Percentiles rank a stretch among this genome's conserved stretches.
Evolutionary conservation across 139 green algal genomes (phyloP).

Genomic region (Chlorella sp.): DNA sequence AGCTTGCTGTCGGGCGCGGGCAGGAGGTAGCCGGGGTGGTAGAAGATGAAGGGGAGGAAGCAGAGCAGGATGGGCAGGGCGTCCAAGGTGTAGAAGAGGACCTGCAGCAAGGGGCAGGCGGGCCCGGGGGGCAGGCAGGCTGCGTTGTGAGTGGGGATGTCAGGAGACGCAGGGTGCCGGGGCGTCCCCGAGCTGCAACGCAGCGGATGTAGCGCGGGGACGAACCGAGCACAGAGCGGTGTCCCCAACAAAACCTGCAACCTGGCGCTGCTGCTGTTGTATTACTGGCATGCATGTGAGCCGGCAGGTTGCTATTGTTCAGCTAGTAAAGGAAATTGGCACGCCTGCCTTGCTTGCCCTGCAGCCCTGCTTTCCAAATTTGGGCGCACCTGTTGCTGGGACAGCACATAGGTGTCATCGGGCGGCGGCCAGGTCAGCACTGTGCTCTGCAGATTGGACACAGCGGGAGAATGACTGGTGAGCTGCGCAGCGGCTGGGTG

Average conservation of each 20-base stretch:
- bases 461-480: background rate
- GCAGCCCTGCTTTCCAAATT: background rate
- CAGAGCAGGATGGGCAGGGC: constrained; percentile 9
- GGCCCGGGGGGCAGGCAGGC: background rate
- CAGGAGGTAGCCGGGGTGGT: constrained; percentile 29
- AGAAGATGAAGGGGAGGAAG: constrained; percentile 9
- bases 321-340: too few species aligned
- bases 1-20: background rate
- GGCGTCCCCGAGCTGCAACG: background rate
- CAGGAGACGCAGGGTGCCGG: background rate
- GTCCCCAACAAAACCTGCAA: background rate
- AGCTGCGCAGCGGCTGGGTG: too few species aligned
- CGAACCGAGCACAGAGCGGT: too few species aligned
- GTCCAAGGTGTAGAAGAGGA: constrained; percentile 13
- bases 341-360: background rate
- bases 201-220: background rate
- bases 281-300: background rate
- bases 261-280: background rate
- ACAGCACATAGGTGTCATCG: background rate
- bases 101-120: background rate
- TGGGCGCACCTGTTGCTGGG: constrained; percentile 3
- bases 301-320: background rate
- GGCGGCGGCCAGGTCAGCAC: constrained; percentile 18
- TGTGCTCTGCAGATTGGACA: constrained; percentile 1
- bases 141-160: background rate